phyloP scores from a whole-genome alignment of 805 yeast genomes.

The Wickerhamiella kurtzmanii region DNA sequence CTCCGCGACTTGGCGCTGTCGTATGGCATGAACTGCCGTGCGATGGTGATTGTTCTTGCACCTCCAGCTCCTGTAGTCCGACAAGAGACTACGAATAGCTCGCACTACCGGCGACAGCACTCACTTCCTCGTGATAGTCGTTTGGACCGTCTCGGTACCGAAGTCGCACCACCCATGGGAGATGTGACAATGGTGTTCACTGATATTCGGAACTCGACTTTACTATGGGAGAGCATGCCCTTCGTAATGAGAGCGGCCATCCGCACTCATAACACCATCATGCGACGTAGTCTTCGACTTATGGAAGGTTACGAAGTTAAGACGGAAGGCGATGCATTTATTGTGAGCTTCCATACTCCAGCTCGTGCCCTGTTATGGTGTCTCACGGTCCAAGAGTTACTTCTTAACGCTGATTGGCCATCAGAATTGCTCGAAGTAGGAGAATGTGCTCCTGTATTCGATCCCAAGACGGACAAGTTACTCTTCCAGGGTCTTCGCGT shows the following conservation, averaged over 20 bases:
- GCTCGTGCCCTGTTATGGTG: constrained; percentile 89
- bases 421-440: constrained; percentile 71
- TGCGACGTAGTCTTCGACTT: constrained; percentile 84
- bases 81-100: neutral
- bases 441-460: constrained; percentile 72
- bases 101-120: constrained; percentile 32
- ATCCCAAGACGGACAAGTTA: constrained; percentile 38
- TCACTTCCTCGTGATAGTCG: constrained; percentile 58
- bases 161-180: constrained; percentile 89
- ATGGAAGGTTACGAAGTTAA: constrained; percentile 97
- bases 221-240: constrained; percentile 86
- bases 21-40: constrained; percentile 75
- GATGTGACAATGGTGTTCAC: constrained; percentile 93
- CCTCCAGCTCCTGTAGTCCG: constrained; percentile 4
- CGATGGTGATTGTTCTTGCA: constrained; percentile 57
- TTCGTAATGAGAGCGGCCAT: constrained; percentile 91
- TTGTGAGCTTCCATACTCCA: constrained; percentile 92
- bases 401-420: constrained; percentile 88
- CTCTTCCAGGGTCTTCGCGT: constrained; percentile 85
- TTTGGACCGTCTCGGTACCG: constrained; percentile 63
- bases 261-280: constrained; percentile 80
- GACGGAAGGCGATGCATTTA: constrained; percentile 98
- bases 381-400: constrained; percentile 75
- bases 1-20: constrained; percentile 88
- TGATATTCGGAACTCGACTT: constrained; percentile 88